phyloP scores from a whole-genome alignment of 2,329 filamentous ascomycete genomes.

The Diaporthe sp. region DNA sequence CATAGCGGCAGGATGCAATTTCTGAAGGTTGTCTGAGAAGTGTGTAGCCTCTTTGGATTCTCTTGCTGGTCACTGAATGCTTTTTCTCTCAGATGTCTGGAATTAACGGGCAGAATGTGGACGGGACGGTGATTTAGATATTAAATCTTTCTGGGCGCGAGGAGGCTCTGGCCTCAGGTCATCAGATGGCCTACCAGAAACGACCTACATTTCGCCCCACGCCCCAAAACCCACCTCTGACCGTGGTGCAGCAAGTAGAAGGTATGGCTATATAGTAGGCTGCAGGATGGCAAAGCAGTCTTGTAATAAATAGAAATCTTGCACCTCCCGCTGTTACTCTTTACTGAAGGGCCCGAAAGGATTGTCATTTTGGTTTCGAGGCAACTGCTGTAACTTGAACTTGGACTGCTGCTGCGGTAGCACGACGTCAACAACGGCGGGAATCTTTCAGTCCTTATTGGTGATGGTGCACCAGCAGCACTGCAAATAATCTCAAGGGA shows the following conservation, averaged over 20 bases:
- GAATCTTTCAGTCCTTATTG: background rate
- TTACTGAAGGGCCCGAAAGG: background rate
- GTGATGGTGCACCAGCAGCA: background rate
- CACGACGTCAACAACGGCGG: background rate
- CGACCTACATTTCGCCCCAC: background rate
- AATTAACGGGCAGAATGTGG: background rate
- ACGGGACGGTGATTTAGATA: background rate
- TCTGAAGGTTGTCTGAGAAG: background rate
- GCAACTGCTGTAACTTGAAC: background rate
- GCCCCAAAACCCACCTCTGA: background rate
- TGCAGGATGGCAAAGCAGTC: background rate
- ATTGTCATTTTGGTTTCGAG: background rate
- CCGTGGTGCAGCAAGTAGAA: background rate
- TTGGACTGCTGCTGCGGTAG: background rate
- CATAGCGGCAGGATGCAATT: background rate
- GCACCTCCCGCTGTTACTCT: too few species aligned
- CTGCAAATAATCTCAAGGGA: background rate
- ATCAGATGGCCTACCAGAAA: background rate
- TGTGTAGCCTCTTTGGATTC: background rate
- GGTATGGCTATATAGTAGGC: background rate
- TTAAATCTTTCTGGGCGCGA: background rate
- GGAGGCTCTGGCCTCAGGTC: background rate
- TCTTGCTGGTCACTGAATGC: background rate
- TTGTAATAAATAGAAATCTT: too few species aligned
- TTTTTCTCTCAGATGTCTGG: background rate